phyloP scores from a whole-genome alignment of 2,329 filamentous ascomycete species.

The Seiridium cupressi region DNA sequence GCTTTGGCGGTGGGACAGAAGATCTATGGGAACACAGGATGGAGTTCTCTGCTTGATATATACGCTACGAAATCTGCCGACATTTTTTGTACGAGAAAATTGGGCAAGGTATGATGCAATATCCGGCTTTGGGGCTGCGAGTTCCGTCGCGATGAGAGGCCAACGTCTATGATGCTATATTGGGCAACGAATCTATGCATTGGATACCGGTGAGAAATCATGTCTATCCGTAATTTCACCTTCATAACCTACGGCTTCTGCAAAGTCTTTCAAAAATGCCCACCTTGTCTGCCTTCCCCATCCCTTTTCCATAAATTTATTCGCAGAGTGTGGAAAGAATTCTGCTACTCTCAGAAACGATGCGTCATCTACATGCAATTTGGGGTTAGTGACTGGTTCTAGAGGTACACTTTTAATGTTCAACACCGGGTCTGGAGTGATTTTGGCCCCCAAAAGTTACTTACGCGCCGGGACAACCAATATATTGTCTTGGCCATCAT shows the following conservation, averaged over 20 bases:
- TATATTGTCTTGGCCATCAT: conserved; percentile 41
- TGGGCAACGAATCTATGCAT: neutral
- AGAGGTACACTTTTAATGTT: too few relatives aligned
- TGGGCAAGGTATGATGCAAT: conserved; percentile 41
- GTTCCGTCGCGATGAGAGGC: too few relatives aligned
- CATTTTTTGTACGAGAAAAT: conserved; percentile 51
- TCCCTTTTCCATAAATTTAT: conserved; percentile 43
- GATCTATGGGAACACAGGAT: conserved; percentile 36
- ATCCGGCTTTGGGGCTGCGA: too few relatives aligned
- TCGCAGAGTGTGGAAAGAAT: conserved; percentile 47
- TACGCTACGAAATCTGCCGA: conserved; percentile 51
- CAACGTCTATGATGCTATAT: neutral
- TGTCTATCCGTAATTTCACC: conserved; percentile 19
- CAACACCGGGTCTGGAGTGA: too few relatives aligned
- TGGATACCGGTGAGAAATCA: conserved; percentile 13
- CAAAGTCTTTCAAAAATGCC: conserved; percentile 50
- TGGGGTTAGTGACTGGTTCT: too few relatives aligned
- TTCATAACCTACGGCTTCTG: conserved; percentile 33
- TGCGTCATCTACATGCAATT: conserved; percentile 32
- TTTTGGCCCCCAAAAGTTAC: too few relatives aligned
- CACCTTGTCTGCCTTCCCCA: conserved; percentile 45
- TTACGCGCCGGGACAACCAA: conserved; percentile 41
- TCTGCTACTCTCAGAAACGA: conserved; percentile 39
- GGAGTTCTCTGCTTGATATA: conserved; percentile 48
- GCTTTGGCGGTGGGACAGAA: conserved; percentile 53